Conservation (phyloP, 2,329 filamentous ascomycete species). For the Sphaerostilbella broomeana region DNA sequence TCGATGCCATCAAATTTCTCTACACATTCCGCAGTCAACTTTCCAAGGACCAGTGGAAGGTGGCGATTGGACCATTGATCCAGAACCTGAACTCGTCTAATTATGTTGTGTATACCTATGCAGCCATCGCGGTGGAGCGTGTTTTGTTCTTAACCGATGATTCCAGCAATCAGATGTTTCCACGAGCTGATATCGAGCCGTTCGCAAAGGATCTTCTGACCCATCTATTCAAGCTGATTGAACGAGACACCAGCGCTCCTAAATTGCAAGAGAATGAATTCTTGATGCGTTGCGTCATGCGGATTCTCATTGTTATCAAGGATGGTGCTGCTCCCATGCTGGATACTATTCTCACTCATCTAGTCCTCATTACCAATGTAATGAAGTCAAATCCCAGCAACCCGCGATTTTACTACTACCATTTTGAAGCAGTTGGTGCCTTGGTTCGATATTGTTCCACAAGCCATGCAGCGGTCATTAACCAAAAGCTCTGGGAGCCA, state of each 20-base stretch:
- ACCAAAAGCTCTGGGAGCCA: constrained; percentile 73
- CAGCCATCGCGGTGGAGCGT: constrained; percentile 91
- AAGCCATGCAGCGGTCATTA: constrained; percentile 64
- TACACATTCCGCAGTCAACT: constrained; percentile 96
- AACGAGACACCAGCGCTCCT: constrained; percentile 73
- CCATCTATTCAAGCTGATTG: constrained; percentile 86
- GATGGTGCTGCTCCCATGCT: constrained; percentile 69
- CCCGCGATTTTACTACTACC: constrained; percentile 96
- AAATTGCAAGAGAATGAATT: constrained; percentile 99
- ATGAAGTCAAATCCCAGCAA: constrained; percentile 96
- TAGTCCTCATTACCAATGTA: constrained; percentile 83
- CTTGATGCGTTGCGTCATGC: constrained; percentile 97
- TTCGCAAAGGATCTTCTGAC: constrained; percentile 80
- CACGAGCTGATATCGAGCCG: constrained; percentile 68
- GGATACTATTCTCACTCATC: constrained; percentile 72
- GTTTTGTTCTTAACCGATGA: constrained; percentile 78
- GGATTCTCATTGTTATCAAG: constrained; percentile 88
- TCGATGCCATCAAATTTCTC: constrained; percentile 96
- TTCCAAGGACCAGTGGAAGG: constrained; percentile 84
- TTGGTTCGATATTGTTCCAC: constrained; percentile 65
- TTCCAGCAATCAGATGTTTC: constrained; percentile 69
- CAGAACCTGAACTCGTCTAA: constrained; percentile 84
- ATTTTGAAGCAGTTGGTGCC: constrained; percentile 90
- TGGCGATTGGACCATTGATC: constrained; percentile 81
- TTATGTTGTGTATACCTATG: constrained; percentile 97